Evolutionary conservation across 495 filamentous ascomycete species (phyloP).

Genomic region (Thermochaetoides thermophila): DNA sequence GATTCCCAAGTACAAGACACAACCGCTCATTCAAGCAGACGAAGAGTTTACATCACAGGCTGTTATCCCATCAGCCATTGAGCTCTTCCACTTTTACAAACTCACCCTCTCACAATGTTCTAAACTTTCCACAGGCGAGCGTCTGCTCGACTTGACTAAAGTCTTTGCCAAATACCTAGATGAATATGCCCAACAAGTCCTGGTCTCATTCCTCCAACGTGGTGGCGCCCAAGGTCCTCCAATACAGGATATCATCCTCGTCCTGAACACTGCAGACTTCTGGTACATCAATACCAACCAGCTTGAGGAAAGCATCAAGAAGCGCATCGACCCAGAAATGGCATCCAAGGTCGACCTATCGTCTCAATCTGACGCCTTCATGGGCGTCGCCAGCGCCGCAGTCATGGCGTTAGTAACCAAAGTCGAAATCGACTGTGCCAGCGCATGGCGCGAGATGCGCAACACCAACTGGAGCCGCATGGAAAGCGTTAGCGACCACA

Average conservation of each 20-base stretch:
- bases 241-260: slow-evolving; percentile 64
- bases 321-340: slow-evolving; percentile 65
- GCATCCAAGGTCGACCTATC: slow-evolving; percentile 69
- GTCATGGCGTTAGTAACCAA: slow-evolving; percentile 70
- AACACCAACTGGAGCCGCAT: slow-evolving; percentile 92
- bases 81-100: slow-evolving; percentile 94
- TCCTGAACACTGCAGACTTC: slow-evolving; percentile 94
- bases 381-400: slow-evolving; percentile 83
- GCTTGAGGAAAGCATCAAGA: slow-evolving; percentile 87
- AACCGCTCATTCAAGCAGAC: slow-evolving; percentile 64
- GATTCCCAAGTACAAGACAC: slow-evolving; percentile 78
- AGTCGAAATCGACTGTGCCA: slow-evolving; percentile 68
- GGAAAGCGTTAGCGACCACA: slow-evolving; percentile 90
- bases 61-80: slow-evolving; percentile 88
- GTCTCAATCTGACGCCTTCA: slow-evolving; percentile 84
- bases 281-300: slow-evolving; percentile 88
- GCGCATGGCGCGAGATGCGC: slow-evolving; percentile 91
- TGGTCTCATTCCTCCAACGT: slow-evolving; percentile 62
- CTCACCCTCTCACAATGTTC: slow-evolving; percentile 84
- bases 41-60: slow-evolving; percentile 84
- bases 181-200: slow-evolving; percentile 85
- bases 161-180: slow-evolving; percentile 89
- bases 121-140: slow-evolving; percentile 79
- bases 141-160: slow-evolving; percentile 71
- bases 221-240: slow-evolving; percentile 41